Evolutionary conservation across 257 asterid species (phyloP), one percentile per base, ranked within the genome.

Genomic region (Solanum pinnatisectum): DNA sequence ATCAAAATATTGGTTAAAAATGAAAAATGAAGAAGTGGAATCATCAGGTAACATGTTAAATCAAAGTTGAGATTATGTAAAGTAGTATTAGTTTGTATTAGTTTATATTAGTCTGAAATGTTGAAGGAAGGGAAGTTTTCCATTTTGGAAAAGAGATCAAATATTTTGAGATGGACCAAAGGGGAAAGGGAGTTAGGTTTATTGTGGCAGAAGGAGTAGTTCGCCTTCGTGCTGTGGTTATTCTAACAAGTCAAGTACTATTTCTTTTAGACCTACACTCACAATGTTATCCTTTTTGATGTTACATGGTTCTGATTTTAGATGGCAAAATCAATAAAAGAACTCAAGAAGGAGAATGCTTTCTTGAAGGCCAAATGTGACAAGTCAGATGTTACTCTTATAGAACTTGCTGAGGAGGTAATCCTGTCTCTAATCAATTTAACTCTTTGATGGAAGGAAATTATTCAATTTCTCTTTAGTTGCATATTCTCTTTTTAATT

Each of bases 241-340:
- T 81, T 82, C 42, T 81, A 8, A 20, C 70, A 16, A 30, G 42
- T 49, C 44, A 32, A 18, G 16, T 49, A 25, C 86, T 82, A 32
- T 82, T 82, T 49, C 44, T 49, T 82, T 49, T 65, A 49, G 32
- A 32, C 27, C 42, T 82, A 32, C 42, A 20, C 70, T 18, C 27
- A 30, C 70, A 18, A 30, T 49, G 67, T 10, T 32, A 32, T 82
- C 86, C 18, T 82, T 82, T 82, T 82, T 82, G 25, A 82, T 82
- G 70, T 49, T 82, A 82, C 30, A 11, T 20, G 42, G 85, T 81
- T 81, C 85, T 49, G 22, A 20, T 82, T 81, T 87, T 92, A 97
- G 99, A 97, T 96, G 99, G 92, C 98, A 42, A 97, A 95, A 91
- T 94, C 99, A 10, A 91, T 93, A 65, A 97, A 97, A 93, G 98